Evolutionary conservation across 192 early-diverging fungal species (phyloP), one percentile per base, ranked within the genome.

Genomic region (Pilobolus umbonatus): DNA sequence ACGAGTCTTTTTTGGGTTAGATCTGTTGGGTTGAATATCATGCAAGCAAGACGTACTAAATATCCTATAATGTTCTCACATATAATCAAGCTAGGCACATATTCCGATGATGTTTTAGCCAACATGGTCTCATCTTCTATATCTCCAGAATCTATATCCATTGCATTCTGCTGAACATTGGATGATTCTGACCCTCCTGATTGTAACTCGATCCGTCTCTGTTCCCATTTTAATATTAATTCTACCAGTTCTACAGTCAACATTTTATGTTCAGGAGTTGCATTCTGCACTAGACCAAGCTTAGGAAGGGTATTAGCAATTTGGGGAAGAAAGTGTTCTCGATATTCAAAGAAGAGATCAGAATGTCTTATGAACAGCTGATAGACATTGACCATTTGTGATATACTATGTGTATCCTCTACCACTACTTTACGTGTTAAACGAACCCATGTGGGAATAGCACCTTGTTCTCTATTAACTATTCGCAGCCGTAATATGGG

Each of bases 221-320:
- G 79, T 56, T 99, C 92, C 97, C 97, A 99, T 48, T 81, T 84
- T 25, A 97, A 69, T 51, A 98, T 86, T 51, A 99, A 74, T 14
- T 96, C 91, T 21, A 88, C 87, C 30, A 99, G 74, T 64, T 98
- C 96, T 30, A 96, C 80, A 4, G 94, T 90, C 43, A 99, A 65
- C 0, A 85, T 66, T 30, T 88, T 80, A 3, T 89, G 93, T 63
- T 99, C 97, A 4, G 86, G 74, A 3, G 89, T 91, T 1, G 93
- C 84, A 60, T 81, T 96, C 43, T 87, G 83, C 0, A 91, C 79
- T 25, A 98, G 65, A 42, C 92, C 93, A 63, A 99, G 78, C 53
- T 89, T 92, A 29, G 92, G 78, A 48, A 99, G 65, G 5, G 90
- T 84, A 9, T 85, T 85, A 3, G 96, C 84, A 59, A 99, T 89